Evolutionary conservation across 306 rosid genomes (phyloP).

Genomic region (Herpetospermum pedunculosum): DNA sequence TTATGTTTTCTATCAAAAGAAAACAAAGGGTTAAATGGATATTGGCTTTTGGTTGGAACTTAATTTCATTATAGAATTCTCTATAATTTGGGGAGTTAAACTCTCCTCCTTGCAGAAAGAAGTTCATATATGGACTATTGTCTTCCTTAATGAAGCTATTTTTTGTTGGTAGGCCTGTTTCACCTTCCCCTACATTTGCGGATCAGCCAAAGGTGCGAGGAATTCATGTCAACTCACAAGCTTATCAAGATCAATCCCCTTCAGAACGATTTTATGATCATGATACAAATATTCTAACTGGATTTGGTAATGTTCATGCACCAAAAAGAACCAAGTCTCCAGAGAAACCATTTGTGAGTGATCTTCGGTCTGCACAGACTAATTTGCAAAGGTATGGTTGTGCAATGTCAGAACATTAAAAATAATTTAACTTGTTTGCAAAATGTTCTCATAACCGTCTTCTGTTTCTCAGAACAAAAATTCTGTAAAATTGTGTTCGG

Average conservation of each 20-base stretch:
- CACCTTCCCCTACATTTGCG: constrained; percentile 20
- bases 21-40: neutral
- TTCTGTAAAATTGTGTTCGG: neutral
- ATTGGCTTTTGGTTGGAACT: neutral
- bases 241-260: constrained; percentile 26
- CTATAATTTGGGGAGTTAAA: neutral
- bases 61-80: neutral
- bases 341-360: constrained; percentile 17
- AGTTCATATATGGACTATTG: neutral
- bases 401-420: neutral
- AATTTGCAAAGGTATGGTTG: constrained; percentile 32
- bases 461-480: neutral
- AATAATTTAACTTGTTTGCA: neutral
- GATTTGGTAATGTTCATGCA: constrained; percentile 25
- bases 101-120: neutral
- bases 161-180: constrained; percentile 31
- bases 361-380: constrained; percentile 17
- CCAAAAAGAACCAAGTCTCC: constrained; percentile 48
- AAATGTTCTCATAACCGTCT: neutral
- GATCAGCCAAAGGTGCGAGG: constrained; percentile 18
- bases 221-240: constrained; percentile 14
- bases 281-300: constrained; percentile 20
- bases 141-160: constrained; percentile 1
- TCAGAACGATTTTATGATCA: constrained; percentile 22
- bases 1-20: neutral